Evolutionary conservation across 192 early-diverging fungal species (phyloP).

Genomic region (Rhizophagus clarus): DNA sequence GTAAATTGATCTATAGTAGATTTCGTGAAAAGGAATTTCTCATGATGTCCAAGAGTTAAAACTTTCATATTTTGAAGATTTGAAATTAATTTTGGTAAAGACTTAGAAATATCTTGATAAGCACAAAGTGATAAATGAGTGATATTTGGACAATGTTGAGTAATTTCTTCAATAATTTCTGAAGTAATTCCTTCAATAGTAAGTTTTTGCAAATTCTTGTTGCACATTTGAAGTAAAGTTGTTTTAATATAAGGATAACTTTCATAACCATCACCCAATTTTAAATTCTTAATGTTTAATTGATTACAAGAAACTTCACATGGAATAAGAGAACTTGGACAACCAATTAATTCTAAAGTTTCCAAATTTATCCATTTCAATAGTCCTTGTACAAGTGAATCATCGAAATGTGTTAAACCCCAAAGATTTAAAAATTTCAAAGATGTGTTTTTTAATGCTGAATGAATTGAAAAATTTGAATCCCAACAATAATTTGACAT

Average conservation of each 20-base stretch:
- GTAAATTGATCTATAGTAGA: not conserved
- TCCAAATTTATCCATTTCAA: not conserved
- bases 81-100: slow-evolving; percentile 8
- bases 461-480: not conserved
- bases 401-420: slow-evolving; percentile 5
- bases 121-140: slow-evolving; percentile 13
- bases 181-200: not conserved
- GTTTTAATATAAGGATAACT: not conserved
- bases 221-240: not conserved
- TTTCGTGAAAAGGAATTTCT: not conserved
- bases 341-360: slow-evolving; percentile 12
- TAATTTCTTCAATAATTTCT: slow-evolving; percentile 3
- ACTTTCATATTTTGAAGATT: not conserved
- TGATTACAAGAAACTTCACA: not conserved
- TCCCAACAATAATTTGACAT: slow-evolving; percentile 20
- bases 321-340: not conserved
- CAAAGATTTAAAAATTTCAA: slow-evolving; percentile 2
- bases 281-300: slow-evolving; percentile 10
- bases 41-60: slow-evolving; percentile 9
- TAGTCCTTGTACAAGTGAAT: not conserved
- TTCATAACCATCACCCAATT: not conserved
- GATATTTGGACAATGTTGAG: slow-evolving; percentile 5
- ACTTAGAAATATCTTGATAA: not conserved
- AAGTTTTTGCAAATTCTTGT: slow-evolving; percentile 2
- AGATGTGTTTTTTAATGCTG: not conserved